Evolutionary conservation across 306 rosid species (phyloP).

Genomic region (Castanopsis chinensis): DNA sequence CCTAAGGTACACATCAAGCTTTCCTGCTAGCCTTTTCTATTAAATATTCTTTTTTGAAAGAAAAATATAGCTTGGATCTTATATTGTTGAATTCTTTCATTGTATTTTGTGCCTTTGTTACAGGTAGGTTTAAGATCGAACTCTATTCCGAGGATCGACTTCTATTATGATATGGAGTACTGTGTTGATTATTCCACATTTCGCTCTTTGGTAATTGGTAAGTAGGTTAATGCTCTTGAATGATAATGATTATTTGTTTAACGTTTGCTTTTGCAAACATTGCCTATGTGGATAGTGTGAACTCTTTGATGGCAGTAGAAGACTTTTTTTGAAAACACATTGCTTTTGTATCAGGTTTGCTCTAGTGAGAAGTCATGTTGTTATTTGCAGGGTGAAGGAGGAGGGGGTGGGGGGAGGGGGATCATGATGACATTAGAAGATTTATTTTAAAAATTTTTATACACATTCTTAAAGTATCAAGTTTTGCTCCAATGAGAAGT

Average conservation of each 20-base stretch:
- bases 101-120: conserved; percentile 18
- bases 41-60: not conserved
- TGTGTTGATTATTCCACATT: conserved; percentile 90
- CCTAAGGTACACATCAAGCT: conserved; percentile 61
- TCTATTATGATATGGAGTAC: conserved; percentile 90
- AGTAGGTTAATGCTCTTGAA: conserved; percentile 3
- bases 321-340: too few relatives aligned
- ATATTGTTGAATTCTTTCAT: not conserved
- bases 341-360: too few relatives aligned
- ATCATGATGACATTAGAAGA: too few relatives aligned
- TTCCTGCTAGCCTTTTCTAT: conserved; percentile 14
- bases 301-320: not conserved
- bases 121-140: conserved; percentile 61
- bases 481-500: not conserved
- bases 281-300: conserved; percentile 6
- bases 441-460: too few relatives aligned
- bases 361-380: too few relatives aligned
- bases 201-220: conserved; percentile 54
- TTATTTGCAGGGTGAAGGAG: too few relatives aligned
- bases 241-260: conserved; percentile 3
- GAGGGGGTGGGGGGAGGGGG: too few relatives aligned
- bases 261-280: not conserved
- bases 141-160: conserved; percentile 50
- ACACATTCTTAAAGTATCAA: not conserved
- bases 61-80: not conserved